Evolutionary conservation across 2,329 filamentous ascomycete genomes (phyloP).

Genomic region (Bipolaris sorokiniana): DNA sequence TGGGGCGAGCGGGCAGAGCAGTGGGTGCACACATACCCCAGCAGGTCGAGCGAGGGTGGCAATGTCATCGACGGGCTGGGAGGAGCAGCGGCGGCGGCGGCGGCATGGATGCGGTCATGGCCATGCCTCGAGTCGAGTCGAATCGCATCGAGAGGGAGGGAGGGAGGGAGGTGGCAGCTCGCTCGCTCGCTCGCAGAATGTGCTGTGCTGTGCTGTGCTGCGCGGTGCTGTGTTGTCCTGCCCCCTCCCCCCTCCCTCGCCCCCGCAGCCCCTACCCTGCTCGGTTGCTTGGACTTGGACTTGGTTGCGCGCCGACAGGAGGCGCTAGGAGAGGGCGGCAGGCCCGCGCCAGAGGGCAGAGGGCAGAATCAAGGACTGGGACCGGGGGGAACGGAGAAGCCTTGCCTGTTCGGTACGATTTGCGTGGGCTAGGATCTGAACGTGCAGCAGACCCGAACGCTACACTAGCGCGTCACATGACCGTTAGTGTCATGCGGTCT

Average conservation of each 20-base stretch:
- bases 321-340: conserved; percentile 27
- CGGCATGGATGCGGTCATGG: conserved; percentile 23
- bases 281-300: not conserved
- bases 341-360: conserved; percentile 23
- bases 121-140: conserved; percentile 1
- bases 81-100: not conserved
- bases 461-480: conserved; percentile 26
- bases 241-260: not conserved
- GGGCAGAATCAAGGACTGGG: conserved; percentile 21
- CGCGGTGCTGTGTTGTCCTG: not conserved
- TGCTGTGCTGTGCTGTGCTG: conserved; percentile 1
- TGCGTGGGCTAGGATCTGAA: conserved; percentile 17
- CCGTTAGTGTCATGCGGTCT: conserved; percentile 28
- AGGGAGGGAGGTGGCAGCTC: not conserved
- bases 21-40: conserved; percentile 17
- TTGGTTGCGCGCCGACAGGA: conserved; percentile 14
- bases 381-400: conserved; percentile 20
- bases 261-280: not conserved
- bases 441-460: conserved; percentile 7
- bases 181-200: not conserved
- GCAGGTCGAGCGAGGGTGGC: conserved; percentile 15
- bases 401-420: conserved; percentile 15
- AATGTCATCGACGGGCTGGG: conserved; percentile 23
- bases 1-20: conserved; percentile 22
- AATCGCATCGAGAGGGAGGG: not conserved